Conservation (phyloP, 2,329 filamentous ascomycete genomes). For the Westerdykella aurantiaca region DNA sequence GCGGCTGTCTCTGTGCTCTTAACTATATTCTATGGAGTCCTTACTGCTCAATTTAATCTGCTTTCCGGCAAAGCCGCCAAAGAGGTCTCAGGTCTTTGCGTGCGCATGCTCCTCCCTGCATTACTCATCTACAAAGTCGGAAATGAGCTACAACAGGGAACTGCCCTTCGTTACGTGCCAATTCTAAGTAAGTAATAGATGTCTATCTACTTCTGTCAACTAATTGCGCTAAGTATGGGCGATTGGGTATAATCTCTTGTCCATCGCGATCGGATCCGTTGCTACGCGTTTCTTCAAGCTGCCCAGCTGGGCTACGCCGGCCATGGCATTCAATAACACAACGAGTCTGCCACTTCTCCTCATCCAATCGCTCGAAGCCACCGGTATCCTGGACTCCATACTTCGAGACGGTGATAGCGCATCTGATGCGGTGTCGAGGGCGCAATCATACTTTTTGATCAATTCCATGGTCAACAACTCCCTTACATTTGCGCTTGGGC, state of each 20-base stretch:
- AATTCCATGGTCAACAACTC: constrained; percentile 59
- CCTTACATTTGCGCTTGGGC: constrained; percentile 59
- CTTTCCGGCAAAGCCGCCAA: constrained; percentile 46
- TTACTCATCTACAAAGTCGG: constrained; percentile 51
- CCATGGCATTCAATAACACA: constrained; percentile 54
- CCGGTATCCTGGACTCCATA: constrained; percentile 50
- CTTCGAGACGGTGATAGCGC: constrained; percentile 43
- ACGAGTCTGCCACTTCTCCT: constrained; percentile 50
- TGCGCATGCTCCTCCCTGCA: constrained; percentile 50
- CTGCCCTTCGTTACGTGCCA: constrained; percentile 45
- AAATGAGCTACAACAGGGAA: constrained; percentile 45
- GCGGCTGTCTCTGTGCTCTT: constrained; percentile 51
- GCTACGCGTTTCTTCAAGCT: constrained; percentile 45
- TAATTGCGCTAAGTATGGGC: constrained; percentile 43
- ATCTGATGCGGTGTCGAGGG: constrained; percentile 49
- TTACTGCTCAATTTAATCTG: constrained; percentile 47
- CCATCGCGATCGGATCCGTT: constrained; percentile 43
- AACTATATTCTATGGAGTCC: constrained; percentile 49
- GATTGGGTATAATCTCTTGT: constrained; percentile 45
- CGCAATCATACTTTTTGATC: constrained; percentile 61
- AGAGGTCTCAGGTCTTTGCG: constrained; percentile 49
- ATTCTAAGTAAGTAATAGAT: constrained; percentile 37
- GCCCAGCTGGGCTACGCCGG: constrained; percentile 50
- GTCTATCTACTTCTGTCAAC: background rate
- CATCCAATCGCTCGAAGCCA: constrained; percentile 49